These are phyloP conservation scores for Cryptosporidium sp. DNA, from an alignment of 169 alveolate species.

Conservation along the genomic window DNA sequence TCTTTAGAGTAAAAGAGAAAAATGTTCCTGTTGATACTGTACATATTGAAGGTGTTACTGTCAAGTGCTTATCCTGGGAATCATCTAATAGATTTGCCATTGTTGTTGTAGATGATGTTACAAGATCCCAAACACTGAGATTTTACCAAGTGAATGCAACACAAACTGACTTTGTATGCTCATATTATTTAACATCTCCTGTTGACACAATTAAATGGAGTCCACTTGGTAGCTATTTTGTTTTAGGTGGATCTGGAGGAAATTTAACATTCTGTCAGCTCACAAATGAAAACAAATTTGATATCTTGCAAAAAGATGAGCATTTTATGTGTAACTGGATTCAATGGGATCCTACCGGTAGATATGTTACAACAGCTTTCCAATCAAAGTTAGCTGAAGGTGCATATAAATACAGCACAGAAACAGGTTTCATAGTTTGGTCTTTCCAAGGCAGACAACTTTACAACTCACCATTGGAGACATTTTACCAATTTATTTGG, in stretches of 20 bases:
- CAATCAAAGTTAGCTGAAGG: constrained; percentile 79
- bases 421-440: constrained; percentile 89
- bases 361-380: constrained; percentile 85
- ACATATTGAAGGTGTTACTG: constrained; percentile 89
- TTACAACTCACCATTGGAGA: constrained; percentile 84
- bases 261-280: constrained; percentile 86
- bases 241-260: constrained; percentile 89
- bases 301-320: constrained; percentile 89
- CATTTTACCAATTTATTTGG: constrained; percentile 88
- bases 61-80: constrained; percentile 90
- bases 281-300: constrained; percentile 87
- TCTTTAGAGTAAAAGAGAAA: constrained; percentile 88
- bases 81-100: constrained; percentile 88
- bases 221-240: constrained; percentile 89
- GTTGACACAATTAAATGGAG: constrained; percentile 84
- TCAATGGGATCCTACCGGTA: constrained; percentile 90
- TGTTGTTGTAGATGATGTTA: constrained; percentile 88
- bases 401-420: constrained; percentile 81
- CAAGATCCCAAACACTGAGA: constrained; percentile 86
- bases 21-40: constrained; percentile 91
- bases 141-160: constrained; percentile 88
- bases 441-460: constrained; percentile 89
- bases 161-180: constrained; percentile 70
- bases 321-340: constrained; percentile 87
- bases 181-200: constrained; percentile 39